Evolutionary conservation across 2,329 filamentous ascomycete genomes (phyloP), one percentile per base, ranked within the genome.

Genomic region (Penicillium sp.): DNA sequence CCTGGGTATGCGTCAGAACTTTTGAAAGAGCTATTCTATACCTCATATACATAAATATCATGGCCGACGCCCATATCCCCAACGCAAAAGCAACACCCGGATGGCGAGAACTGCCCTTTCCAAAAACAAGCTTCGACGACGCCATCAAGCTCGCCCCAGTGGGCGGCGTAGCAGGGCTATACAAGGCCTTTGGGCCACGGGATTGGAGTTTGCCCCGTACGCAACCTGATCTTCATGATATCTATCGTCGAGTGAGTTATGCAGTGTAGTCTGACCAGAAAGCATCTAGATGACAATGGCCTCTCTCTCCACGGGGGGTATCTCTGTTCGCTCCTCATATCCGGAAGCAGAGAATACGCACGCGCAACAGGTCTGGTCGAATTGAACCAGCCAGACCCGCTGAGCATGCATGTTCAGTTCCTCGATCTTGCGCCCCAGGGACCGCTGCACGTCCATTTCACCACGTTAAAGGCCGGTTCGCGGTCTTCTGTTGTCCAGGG

Each of bases 331-430:
- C 30, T 53, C 5, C 23, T 53, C 30, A 41, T 53, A 2, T 19
- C 30, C 30, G 30, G 50, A 13, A 53, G 31, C 50, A 38, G 31
- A 11, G n/a, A 9, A 19, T 53, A 53, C 30, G 50, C 50, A 38
- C 50, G 8, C n/a, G 23, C n/a, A 7, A 51, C 23, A 15, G 29
- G 31, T 35, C 31, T 35, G 8, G 13, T 35, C 11, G 21, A 19
- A 9, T 9, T 23, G 13, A 53, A 41, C 30, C 50, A 53, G 31
- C 30, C 50, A 31, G 50, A 53, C 17, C 50, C 30, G 15, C 11
- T 53, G 30, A 41, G 30, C 50, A 35, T 53, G 50, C 50, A 53
- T 11, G 31, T 53, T 41, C 50, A 53, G 29, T 53, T 53, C 19
- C 31, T 53, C 17, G 30, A 53, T 4, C 31, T 38, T 11, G 19